A percentile compares a stretch with the other conserved stretches of the same genome.
Conservation (phyloP, 768 basidiomycete genomes). For the Mycena vulgaris region DNA sequence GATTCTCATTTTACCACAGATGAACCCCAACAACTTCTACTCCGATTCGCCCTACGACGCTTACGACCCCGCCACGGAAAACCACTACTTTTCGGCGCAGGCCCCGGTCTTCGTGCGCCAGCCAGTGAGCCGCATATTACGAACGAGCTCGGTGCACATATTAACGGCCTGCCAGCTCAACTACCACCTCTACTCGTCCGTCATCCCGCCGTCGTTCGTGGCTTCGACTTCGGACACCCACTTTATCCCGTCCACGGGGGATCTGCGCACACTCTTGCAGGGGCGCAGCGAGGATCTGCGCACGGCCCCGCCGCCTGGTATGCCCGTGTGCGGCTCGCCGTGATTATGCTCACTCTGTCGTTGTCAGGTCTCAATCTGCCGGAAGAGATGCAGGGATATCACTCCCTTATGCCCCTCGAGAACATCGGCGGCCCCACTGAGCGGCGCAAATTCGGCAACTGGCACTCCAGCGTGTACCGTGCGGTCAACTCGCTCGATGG, state of each 20-base stretch:
- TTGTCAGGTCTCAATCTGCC: conserved; percentile 77
- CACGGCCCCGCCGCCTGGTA: conserved; percentile 58
- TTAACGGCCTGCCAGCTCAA: conserved; percentile 71
- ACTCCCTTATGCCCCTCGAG: conserved; percentile 88
- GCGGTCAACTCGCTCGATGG: conserved; percentile 87
- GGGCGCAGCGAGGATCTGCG: conserved; percentile 79
- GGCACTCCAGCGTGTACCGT: conserved; percentile 88
- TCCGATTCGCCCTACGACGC: conserved; percentile 49
- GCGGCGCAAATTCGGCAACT: conserved; percentile 85
- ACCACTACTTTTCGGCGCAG: conserved; percentile 58
- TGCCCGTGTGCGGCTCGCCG: background rate
- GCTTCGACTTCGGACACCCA: conserved; percentile 66
- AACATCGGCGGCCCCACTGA: conserved; percentile 61
- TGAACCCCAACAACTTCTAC: conserved; percentile 40
- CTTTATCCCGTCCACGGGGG: conserved; percentile 73
- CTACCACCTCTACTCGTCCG: conserved; percentile 92
- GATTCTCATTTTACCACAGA: conserved; percentile 25
- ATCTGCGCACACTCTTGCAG: conserved; percentile 62
- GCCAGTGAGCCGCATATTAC: conserved; percentile 64
- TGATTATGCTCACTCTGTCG: conserved; percentile 51
- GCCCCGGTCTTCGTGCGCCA: conserved; percentile 71
- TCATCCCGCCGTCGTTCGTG: conserved; percentile 70
- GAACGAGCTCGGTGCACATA: conserved; percentile 11
- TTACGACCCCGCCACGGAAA: conserved; percentile 55
- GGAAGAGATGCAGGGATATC: conserved; percentile 92